A percentile compares a stretch with the other conserved stretches of the same genome.
These are phyloP conservation scores for Ascochyta clinopodiicola DNA, from an alignment of 2,329 filamentous ascomycete genomes.

Conservation along the genomic window DNA sequence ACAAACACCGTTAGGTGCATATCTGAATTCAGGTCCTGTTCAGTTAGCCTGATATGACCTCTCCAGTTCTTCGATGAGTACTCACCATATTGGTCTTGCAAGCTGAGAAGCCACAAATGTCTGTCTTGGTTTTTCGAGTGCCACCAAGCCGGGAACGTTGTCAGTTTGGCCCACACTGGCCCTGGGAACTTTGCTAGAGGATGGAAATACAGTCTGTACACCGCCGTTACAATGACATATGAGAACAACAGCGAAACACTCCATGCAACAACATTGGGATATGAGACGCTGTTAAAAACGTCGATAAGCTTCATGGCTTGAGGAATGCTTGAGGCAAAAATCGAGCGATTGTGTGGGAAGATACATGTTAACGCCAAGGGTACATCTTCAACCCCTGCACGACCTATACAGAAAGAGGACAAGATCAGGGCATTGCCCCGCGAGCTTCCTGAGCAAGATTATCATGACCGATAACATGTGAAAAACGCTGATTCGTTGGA, in stretches of 20 bases:
- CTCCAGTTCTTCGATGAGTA: no score
- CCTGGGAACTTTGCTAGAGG: slow-evolving; percentile 31
- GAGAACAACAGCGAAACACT: not conserved
- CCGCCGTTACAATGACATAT: not conserved
- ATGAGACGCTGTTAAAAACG: not conserved
- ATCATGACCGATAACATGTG: not conserved
- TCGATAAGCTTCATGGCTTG: not conserved
- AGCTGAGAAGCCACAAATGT: slow-evolving; percentile 73
- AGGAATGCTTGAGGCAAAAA: not conserved
- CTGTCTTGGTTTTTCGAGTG: slow-evolving; percentile 74
- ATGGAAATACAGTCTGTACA: slow-evolving; percentile 24
- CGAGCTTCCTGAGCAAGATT: not conserved
- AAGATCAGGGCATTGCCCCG: slow-evolving; percentile 3
- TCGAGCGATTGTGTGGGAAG: not conserved
- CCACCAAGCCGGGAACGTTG: slow-evolving; percentile 52
- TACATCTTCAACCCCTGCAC: not conserved
- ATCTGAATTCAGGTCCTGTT: slow-evolving; percentile 53
- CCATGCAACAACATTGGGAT: slow-evolving; percentile 1
- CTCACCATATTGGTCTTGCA: slow-evolving; percentile 68
- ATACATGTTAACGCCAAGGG: not conserved
- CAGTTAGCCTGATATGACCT: slow-evolving; percentile 24
- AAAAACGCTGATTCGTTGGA: not conserved
- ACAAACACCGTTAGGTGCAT: slow-evolving; percentile 74
- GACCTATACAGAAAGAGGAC: not conserved
- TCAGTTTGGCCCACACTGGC: slow-evolving; percentile 22